phyloP scores from a whole-genome alignment of 1,284 basidiomycete species.

The Ganoderma multipileum region DNA sequence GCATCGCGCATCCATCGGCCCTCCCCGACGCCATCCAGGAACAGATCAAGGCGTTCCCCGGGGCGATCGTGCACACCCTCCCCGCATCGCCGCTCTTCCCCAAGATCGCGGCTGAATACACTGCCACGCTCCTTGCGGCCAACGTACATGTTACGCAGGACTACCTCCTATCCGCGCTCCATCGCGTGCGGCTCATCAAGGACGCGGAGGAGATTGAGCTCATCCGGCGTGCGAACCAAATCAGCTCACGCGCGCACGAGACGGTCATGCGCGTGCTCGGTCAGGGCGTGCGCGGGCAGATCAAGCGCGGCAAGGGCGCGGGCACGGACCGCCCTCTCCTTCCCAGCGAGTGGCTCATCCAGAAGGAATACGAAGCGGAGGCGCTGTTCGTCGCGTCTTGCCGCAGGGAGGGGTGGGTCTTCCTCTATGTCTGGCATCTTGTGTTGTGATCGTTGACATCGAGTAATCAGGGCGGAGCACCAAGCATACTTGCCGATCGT shows the following conservation, averaged over 20 bases:
- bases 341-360: slow-evolving; percentile 83
- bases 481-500: slow-evolving; percentile 93
- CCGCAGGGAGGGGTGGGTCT: slow-evolving; percentile 77
- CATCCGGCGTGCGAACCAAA: slow-evolving; percentile 81
- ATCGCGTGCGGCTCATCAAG: slow-evolving; percentile 81
- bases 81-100: slow-evolving; percentile 69
- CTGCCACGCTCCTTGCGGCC: slow-evolving; percentile 45
- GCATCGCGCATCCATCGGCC: slow-evolving; percentile 55
- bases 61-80: slow-evolving; percentile 69
- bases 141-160: slow-evolving; percentile 54
- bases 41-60: slow-evolving; percentile 62
- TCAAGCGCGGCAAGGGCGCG: slow-evolving; percentile 51
- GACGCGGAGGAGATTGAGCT: slow-evolving; percentile 73
- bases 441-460: background rate
- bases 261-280: slow-evolving; percentile 91
- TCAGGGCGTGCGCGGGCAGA: slow-evolving; percentile 65
- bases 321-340: slow-evolving; percentile 62
- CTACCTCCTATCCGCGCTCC: slow-evolving; percentile 78
- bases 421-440: background rate
- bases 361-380: slow-evolving; percentile 91
- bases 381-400: slow-evolving; percentile 91
- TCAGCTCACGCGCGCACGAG: slow-evolving; percentile 89
- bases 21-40: slow-evolving; percentile 60
- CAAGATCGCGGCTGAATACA: slow-evolving; percentile 48
- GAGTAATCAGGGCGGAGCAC: slow-evolving; percentile 75